Base-by-base conservation (phyloP, 1,139 yeast species). In the Geotrichum phurueaensis region DNA sequence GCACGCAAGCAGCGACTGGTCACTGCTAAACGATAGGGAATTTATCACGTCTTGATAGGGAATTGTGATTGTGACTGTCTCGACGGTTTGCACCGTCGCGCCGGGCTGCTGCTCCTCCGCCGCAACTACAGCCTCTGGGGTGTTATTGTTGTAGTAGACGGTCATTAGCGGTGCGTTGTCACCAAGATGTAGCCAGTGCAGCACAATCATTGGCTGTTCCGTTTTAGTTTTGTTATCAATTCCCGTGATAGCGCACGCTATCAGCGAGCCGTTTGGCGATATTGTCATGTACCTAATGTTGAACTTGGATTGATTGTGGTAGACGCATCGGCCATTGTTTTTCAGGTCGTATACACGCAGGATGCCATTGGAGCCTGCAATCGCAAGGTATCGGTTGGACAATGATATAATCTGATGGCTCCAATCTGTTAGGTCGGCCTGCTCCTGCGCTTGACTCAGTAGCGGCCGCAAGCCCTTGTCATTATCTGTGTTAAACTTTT, bases 1-100 rank as follows among this genome's bases (percentile, higher is more conserved):
- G 67, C 96, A 90, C 1, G 91, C 78, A 33, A 92, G 69, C 67
- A 87, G 87, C 1, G 83, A 76, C 1, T 92, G 88, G 60, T 86
- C 84, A 1, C 82, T 76, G 20, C 95, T 88, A 71, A 92, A 88
- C 54, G 83, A 82, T 13, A 91, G 73, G 3, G 87, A 78, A 65
- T 87, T 87, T 51, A 92, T 84, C 0, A 96, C 96, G 71, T 91
- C 97, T 53, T 90, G 76, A 71, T 89, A 89, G 0, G 97, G 97
- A 58, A 89, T 79, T 0, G 96, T 86, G 51, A 91, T 86, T 1
- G 95, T 84, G 3, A 86, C 3, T 88, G 87, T 62, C 78, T 81
- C 25, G 78, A 81, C 47, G 75, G 73, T 52, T 58, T 62, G 51
- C 61, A 58, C 29, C 10, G 60, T 45, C 22, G 25, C 43, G 31